These are phyloP conservation scores for Kingdonia uniflora DNA, from an alignment of 164 flowering plant species.

Conservation along the genomic window DNA sequence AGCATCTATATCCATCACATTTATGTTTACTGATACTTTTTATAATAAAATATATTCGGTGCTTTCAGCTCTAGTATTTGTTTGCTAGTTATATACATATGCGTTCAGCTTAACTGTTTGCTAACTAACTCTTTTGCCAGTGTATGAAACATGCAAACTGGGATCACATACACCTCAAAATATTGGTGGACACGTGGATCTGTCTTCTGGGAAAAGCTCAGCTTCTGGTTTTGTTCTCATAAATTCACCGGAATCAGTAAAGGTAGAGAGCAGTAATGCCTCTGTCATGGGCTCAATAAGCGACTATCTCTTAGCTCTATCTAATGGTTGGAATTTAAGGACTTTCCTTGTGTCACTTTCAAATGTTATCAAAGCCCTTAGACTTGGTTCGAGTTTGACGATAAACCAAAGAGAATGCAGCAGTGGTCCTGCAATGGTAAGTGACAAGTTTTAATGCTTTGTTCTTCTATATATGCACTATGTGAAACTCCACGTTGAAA, in stretches of 20 bases:
- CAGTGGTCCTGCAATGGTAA: slow-evolving; percentile 59
- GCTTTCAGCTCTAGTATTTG: no score
- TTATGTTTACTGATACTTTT: no score
- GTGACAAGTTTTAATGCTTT: slow-evolving; percentile 13
- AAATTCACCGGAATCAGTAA: slow-evolving; percentile 86
- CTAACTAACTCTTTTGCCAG: slow-evolving; percentile 24
- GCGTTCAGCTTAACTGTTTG: no score
- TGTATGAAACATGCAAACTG: slow-evolving; percentile 91
- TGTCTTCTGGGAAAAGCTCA: slow-evolving; percentile 52
- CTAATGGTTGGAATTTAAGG: slow-evolving; percentile 88
- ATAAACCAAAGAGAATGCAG: slow-evolving; percentile 65
- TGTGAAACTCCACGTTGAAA: not conserved
- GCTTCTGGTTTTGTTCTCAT: slow-evolving; percentile 79
- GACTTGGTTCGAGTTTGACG: slow-evolving; percentile 36
- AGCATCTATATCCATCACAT: no score
- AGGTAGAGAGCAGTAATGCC: slow-evolving; percentile 58
- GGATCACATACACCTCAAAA: slow-evolving; percentile 82
- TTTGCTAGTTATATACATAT: no score
- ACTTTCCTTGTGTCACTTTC: slow-evolving; percentile 79
- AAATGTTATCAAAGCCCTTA: slow-evolving; percentile 64
- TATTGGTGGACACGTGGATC: slow-evolving; percentile 63
- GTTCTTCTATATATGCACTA: no score
- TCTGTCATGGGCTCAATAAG: slow-evolving; percentile 78
- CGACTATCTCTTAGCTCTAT: slow-evolving; percentile 76
- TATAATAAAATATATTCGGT: no score